phyloP scores from a whole-genome alignment of 768 basidiomycete genomes.

The Lactarius pseudohatsudake region DNA sequence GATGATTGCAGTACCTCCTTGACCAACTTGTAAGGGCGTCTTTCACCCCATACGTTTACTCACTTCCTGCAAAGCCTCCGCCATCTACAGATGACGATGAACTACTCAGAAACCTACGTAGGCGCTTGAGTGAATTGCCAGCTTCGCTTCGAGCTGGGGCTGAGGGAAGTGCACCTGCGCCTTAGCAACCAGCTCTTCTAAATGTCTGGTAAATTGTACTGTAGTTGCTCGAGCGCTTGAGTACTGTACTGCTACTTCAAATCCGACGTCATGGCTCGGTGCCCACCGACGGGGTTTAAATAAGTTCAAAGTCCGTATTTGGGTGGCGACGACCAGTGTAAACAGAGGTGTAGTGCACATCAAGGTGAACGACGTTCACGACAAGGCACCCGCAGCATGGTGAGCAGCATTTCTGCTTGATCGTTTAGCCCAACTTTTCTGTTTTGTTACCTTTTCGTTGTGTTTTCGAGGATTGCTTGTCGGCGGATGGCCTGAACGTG shows the following conservation, averaged over 20 bases:
- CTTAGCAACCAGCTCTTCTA: background rate
- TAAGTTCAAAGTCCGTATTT: background rate
- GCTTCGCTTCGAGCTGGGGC: slow-evolving; percentile 29
- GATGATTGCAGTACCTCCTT: slow-evolving; percentile 29
- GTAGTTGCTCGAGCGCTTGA: too few species aligned
- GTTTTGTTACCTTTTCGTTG: slow-evolving; percentile 13
- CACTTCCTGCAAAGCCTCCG: slow-evolving; percentile 24
- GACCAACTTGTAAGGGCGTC: slow-evolving; percentile 30
- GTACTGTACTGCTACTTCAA: too few species aligned
- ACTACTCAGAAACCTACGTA: slow-evolving; percentile 29
- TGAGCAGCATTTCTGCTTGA: slow-evolving; percentile 30
- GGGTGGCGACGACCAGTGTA: background rate
- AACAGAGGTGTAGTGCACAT: background rate
- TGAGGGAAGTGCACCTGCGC: slow-evolving; percentile 23
- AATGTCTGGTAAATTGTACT: background rate
- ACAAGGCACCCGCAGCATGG: slow-evolving; percentile 37
- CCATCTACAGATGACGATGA: slow-evolving; percentile 30
- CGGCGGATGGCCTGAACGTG: slow-evolving; percentile 33
- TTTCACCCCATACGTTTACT: background rate
- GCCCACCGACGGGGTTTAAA: background rate
- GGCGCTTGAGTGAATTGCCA: slow-evolving; percentile 29
- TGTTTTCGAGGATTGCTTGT: slow-evolving; percentile 1
- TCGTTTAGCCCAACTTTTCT: slow-evolving; percentile 5
- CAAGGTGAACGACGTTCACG: slow-evolving; percentile 29
- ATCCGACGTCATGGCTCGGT: background rate